A percentile compares a stretch with the other conserved stretches of the same genome.
Conservation (phyloP, 192 early-diverging fungal genomes). For the Pilaira anomala region DNA sequence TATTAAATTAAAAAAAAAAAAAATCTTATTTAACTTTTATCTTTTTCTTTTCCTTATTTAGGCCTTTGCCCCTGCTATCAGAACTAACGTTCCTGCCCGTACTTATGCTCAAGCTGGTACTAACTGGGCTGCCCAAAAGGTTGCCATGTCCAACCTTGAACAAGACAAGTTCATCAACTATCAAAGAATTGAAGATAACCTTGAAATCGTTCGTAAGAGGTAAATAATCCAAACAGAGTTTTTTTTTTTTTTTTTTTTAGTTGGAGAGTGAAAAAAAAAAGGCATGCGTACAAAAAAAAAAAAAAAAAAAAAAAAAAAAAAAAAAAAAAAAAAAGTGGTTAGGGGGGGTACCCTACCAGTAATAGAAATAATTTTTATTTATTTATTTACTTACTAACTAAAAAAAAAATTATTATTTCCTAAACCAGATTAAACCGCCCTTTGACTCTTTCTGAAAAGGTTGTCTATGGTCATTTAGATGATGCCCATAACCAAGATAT, state of each 20-base stretch:
- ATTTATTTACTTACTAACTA: too few species aligned
- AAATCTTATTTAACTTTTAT: not conserved
- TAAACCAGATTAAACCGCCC: constrained; percentile 75
- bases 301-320: not conserved
- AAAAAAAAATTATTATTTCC: not conserved
- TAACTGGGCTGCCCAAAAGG: constrained; percentile 59
- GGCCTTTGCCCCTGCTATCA: constrained; percentile 29
- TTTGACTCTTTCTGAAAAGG: constrained; percentile 95
- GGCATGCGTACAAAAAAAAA: too few species aligned
- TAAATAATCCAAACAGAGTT: constrained; percentile 35
- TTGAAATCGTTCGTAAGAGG: constrained; percentile 91
- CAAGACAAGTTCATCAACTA: constrained; percentile 96
- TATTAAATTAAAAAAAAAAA: not conserved
- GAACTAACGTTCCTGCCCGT: constrained; percentile 37
- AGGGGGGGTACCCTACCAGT: not conserved
- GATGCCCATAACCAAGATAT: constrained; percentile 94
- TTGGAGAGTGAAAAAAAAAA: too few species aligned
- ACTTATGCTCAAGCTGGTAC: constrained; percentile 53
- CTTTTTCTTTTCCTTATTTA: constrained; percentile 7
- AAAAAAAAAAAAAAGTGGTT: not conserved
- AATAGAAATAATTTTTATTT: constrained; percentile 3
- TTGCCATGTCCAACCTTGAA: constrained; percentile 91
- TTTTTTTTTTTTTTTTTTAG: too few species aligned
- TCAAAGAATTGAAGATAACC: constrained; percentile 91
- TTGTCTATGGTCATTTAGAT: constrained; percentile 97